Conservation (phyloP, 148 eudicot species). For the Rhododendron mucronatum region DNA sequence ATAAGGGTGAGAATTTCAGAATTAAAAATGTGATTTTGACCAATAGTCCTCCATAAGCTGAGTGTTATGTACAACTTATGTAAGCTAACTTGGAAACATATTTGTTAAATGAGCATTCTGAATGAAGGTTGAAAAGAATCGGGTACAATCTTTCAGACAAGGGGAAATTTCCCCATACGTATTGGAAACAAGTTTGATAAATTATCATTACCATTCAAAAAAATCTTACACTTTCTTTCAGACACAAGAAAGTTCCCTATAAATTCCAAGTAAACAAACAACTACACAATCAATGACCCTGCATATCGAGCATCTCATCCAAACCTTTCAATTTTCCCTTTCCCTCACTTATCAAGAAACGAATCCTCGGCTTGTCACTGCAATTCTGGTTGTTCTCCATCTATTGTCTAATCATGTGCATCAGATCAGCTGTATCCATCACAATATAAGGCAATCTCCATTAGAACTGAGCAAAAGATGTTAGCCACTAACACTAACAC, state of each 20-base stretch:
- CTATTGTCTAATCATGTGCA: slow-evolving; percentile 65
- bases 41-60: not conserved
- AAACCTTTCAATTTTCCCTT: slow-evolving; percentile 57
- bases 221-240: not conserved
- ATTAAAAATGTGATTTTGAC: too few species aligned
- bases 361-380: slow-evolving; percentile 72
- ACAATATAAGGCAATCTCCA: not conserved
- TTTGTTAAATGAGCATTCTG: too few species aligned
- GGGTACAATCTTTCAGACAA: not conserved
- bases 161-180: not conserved
- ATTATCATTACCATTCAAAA: not conserved
- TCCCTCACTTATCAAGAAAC: slow-evolving; percentile 75
- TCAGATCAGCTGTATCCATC: slow-evolving; percentile 54
- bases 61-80: not conserved
- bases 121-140: not conserved
- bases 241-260: not conserved
- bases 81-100: not conserved
- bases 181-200: not conserved
- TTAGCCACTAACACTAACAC: not conserved
- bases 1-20: too few species aligned
- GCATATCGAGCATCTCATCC: slow-evolving; percentile 97
- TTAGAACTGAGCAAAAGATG: not conserved
- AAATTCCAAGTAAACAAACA: not conserved
- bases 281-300: slow-evolving; percentile 45
- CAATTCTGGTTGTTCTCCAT: slow-evolving; percentile 69